Evolutionary conservation across 2,329 filamentous ascomycete species (phyloP).

Genomic region (Ophiostoma piceae): DNA sequence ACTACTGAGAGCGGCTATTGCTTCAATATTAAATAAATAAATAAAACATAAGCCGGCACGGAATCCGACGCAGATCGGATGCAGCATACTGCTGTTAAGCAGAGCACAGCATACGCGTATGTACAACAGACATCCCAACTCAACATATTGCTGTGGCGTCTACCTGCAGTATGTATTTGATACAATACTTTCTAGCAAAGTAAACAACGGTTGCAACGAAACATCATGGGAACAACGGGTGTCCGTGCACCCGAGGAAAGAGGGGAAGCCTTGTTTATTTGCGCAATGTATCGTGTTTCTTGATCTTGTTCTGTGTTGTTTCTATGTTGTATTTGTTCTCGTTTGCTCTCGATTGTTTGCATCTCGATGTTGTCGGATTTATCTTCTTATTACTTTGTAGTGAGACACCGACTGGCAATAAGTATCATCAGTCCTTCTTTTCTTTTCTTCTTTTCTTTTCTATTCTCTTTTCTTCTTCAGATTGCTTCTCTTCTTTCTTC

Average conservation of each 20-base stretch:
- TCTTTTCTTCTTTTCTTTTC: background rate
- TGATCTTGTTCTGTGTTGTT: background rate
- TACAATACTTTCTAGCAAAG: background rate
- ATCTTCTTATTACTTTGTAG: too few relatives aligned
- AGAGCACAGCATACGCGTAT: background rate
- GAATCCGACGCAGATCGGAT: too few relatives aligned
- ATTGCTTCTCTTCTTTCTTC: background rate
- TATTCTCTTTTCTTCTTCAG: background rate
- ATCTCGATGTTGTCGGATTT: too few relatives aligned
- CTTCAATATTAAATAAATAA: too few relatives aligned
- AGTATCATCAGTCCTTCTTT: background rate
- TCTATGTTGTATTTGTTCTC: background rate
- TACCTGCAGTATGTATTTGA: too few relatives aligned
- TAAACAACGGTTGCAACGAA: background rate
- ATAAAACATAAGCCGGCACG: too few relatives aligned
- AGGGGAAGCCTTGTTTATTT: background rate
- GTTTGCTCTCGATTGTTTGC: too few relatives aligned
- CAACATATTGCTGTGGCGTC: too few relatives aligned
- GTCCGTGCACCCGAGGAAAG: conserved; percentile 12
- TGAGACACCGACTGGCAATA: too few relatives aligned
- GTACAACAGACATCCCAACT: too few relatives aligned
- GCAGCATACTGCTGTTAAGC: too few relatives aligned
- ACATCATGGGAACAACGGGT: conserved; percentile 8
- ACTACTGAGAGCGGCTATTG: too few relatives aligned
- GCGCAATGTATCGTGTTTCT: background rate